Evolutionary conservation across 345 rosid species (phyloP), one percentile per base, ranked within the genome.

Genomic region (Salix arbutifolia): DNA sequence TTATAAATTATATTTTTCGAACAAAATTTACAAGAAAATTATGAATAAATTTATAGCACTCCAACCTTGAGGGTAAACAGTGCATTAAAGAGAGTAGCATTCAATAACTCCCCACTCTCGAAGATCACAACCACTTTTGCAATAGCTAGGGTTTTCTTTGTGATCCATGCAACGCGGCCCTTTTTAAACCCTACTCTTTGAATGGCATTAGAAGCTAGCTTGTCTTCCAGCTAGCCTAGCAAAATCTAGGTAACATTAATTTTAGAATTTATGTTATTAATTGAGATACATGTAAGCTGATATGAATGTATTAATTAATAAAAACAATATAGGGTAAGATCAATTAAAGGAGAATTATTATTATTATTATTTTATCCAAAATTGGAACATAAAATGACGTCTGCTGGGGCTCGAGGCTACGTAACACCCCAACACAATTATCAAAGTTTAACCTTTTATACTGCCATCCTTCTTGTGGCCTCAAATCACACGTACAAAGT

Each of bases 381-480:
- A 66, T 19, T 21, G n/a, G 19, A 10, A 66, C 69, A 2, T 19
- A 17, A 35, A 66, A 66, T 16, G 23, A 58, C 11, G 28, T 10
- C 28, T 58, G 14, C 5, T 10, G 64, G 64, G 13, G 23, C 28
- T 58, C 3, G 28, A 58, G 64, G 64, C 64, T 58, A 58, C 64
- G 64, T 23, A n/a, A 25, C 64, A 58, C 8, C 23, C 13, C 28
- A 13, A 21, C 18, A 44, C 52, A 69, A 69, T 38, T 40, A 68
- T 68, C 50, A 23, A 37, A 42, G 13, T 5, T 40, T 13, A 21
- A 10, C 48, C 71, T 19, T 13, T 19, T 53, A 56, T 23, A 58
- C 40, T 52, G 74, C 5, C 21, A 40, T 18, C 28, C 46, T 67
- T 77, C 79, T 61, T 77, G 80, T 77, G 80, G 80, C 23, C 80